phyloP scores from a whole-genome alignment of 306 rosid species.

The Biancaea sappan region DNA sequence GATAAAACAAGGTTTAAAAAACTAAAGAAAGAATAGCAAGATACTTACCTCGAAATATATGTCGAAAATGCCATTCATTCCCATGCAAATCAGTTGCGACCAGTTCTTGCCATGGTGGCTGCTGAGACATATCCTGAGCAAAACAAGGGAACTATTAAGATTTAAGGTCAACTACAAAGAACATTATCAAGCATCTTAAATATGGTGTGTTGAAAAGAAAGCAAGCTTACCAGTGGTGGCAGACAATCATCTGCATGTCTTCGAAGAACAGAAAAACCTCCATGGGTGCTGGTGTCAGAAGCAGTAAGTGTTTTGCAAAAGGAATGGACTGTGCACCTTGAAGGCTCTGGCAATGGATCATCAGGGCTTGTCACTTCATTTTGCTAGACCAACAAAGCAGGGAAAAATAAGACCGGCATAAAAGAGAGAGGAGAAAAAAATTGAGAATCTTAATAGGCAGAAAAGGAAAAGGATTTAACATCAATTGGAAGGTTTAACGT shows the following conservation, averaged over 20 bases:
- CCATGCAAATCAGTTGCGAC: conserved; percentile 93
- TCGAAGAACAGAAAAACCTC: conserved; percentile 95
- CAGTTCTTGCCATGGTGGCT: conserved; percentile 98
- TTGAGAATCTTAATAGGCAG: conserved; percentile 14
- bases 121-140: conserved; percentile 96
- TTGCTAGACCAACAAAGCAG: conserved; percentile 60
- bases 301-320: conserved; percentile 98
- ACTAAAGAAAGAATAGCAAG: neutral
- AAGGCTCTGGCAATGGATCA: conserved; percentile 69
- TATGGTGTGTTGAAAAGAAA: neutral
- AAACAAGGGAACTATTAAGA: conserved; percentile 17
- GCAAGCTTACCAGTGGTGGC: conserved; percentile 74
- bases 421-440: conserved; percentile 1
- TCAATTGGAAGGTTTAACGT: neutral
- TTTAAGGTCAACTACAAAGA: conserved; percentile 13
- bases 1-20: conserved; percentile 15
- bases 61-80: conserved; percentile 95
- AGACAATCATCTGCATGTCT: conserved; percentile 98
- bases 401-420: conserved; percentile 15
- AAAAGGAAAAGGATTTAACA: conserved; percentile 27
- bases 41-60: conserved; percentile 80
- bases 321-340: conserved; percentile 80
- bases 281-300: conserved; percentile 97
- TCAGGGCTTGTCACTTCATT: conserved; percentile 82
- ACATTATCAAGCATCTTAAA: neutral